Evolutionary conservation across 2,329 filamentous ascomycete genomes (phyloP).

Genomic region (Alternaria brassicicola): DNA sequence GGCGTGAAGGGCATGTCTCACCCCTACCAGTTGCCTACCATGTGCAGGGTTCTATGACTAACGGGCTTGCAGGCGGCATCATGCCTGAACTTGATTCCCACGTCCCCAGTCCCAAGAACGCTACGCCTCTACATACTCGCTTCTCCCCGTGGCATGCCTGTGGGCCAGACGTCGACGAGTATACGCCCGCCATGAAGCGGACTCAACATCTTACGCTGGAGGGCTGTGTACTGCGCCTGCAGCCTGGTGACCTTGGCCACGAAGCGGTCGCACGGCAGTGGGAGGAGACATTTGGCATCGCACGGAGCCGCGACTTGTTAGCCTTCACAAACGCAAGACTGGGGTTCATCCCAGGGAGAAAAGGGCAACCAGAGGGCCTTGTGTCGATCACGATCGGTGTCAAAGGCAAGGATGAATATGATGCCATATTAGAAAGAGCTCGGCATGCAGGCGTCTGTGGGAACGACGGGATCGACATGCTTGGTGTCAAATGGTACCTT

Average conservation of each 20-base stretch:
- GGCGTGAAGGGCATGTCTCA: slow-evolving; percentile 43
- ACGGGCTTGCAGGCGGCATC: slow-evolving; percentile 45
- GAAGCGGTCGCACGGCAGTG: slow-evolving; percentile 49
- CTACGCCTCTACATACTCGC: slow-evolving; percentile 45
- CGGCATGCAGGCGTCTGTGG: slow-evolving; percentile 38
- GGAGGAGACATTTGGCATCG: slow-evolving; percentile 50
- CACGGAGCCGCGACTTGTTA: slow-evolving; percentile 50
- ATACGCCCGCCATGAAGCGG: slow-evolving; percentile 48
- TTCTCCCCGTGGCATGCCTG: slow-evolving; percentile 56
- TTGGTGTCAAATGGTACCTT: slow-evolving; percentile 49
- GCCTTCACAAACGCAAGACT: slow-evolving; percentile 47
- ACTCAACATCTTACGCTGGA: slow-evolving; percentile 46
- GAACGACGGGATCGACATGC: slow-evolving; percentile 47
- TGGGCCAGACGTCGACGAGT: slow-evolving; percentile 45
- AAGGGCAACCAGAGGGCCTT: slow-evolving; percentile 47
- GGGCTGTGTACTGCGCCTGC: slow-evolving; percentile 47
- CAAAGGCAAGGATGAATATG: slow-evolving; percentile 39
- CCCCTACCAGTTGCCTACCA: too few relatives aligned
- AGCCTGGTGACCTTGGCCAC: slow-evolving; percentile 45
- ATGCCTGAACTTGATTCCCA: slow-evolving; percentile 55
- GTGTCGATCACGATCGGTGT: slow-evolving; percentile 50
- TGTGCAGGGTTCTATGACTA: not conserved
- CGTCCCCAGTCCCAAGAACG: slow-evolving; percentile 38
- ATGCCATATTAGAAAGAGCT: slow-evolving; percentile 43
- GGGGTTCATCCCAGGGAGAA: slow-evolving; percentile 44